These are phyloP conservation scores for Cyathus striatus DNA, from an alignment of 768 basidiomycete genomes.

Conservation along the genomic window DNA sequence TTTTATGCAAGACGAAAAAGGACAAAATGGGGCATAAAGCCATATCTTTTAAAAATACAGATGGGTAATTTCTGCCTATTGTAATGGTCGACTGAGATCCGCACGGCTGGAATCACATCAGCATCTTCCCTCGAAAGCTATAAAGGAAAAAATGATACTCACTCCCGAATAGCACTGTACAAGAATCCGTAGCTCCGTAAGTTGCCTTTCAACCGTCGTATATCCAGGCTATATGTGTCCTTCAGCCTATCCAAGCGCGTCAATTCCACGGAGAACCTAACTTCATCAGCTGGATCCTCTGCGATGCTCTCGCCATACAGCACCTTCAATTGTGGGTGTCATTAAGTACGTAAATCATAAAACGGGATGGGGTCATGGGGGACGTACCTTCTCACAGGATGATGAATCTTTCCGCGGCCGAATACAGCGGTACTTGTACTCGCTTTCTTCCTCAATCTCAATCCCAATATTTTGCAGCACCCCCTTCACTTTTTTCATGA, in stretches of 20 bases:
- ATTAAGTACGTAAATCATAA: not conserved
- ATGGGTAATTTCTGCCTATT: too few species aligned
- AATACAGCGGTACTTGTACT: slow-evolving; percentile 78
- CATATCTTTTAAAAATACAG: too few species aligned
- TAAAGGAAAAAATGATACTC: slow-evolving; percentile 4
- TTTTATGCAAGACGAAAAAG: too few species aligned
- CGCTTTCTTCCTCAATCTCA: slow-evolving; percentile 71
- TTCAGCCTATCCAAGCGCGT: slow-evolving; percentile 80
- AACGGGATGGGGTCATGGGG: not conserved
- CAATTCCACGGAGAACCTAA: slow-evolving; percentile 89
- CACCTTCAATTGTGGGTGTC: slow-evolving; percentile 9
- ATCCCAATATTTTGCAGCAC: slow-evolving; percentile 80
- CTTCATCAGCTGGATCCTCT: slow-evolving; percentile 84
- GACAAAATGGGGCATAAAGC: too few species aligned
- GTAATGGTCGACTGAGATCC: too few species aligned
- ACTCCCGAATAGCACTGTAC: slow-evolving; percentile 54
- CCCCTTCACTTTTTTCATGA: slow-evolving; percentile 68
- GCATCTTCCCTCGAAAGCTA: too few species aligned
- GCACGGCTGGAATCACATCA: too few species aligned
- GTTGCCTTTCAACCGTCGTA: slow-evolving; percentile 83
- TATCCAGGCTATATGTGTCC: slow-evolving; percentile 83
- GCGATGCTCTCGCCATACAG: slow-evolving; percentile 58
- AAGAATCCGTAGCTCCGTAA: slow-evolving; percentile 81
- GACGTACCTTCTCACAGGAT: not conserved
- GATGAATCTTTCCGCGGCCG: slow-evolving; percentile 42